Conservation (phyloP, 2,329 filamentous ascomycete species). For the Diaporthe vaccinii region DNA sequence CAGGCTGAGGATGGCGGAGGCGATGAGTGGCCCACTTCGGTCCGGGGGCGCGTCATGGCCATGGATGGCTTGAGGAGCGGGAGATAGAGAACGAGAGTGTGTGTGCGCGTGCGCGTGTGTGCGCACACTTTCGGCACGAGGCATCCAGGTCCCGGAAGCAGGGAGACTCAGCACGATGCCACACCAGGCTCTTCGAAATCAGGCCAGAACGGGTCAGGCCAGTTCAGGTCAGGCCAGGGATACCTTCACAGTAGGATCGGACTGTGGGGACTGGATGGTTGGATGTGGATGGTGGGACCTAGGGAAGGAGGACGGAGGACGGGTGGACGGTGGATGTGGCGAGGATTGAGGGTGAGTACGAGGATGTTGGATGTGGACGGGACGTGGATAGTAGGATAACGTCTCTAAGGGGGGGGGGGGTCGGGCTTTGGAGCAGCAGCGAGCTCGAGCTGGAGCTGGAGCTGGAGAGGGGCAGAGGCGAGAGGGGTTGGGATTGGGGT, state of each 20-base stretch:
- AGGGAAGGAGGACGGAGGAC: constrained; percentile 1
- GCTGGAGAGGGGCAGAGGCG: not conserved
- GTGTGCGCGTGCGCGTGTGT: not conserved
- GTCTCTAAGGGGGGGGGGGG: not conserved
- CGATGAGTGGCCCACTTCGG: constrained; percentile 18
- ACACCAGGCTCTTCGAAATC: constrained; percentile 25
- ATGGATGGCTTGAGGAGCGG: constrained; percentile 10
- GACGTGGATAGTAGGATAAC: constrained; percentile 9
- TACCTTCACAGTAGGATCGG: constrained; percentile 19
- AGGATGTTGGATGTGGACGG: constrained; percentile 1
- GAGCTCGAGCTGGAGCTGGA: constrained; percentile 4
- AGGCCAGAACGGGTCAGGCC: constrained; percentile 22
- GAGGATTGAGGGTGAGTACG: not conserved
- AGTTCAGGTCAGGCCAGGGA: constrained; percentile 14
- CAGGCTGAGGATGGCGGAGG: constrained; percentile 18
- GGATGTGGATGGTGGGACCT: constrained; percentile 24
- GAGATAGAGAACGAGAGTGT: not conserved
- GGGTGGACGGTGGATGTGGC: constrained; percentile 20
- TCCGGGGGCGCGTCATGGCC: constrained; percentile 22
- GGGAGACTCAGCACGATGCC: constrained; percentile 5
- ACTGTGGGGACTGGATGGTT: constrained; percentile 22
- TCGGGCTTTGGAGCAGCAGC: not conserved
- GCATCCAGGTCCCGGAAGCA: constrained; percentile 21
- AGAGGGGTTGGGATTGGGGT: constrained; percentile 18
- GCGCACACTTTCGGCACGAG: constrained; percentile 18